phyloP scores from a whole-genome alignment of 2,329 filamentous ascomycete species.

The Peltaster fructicola region DNA sequence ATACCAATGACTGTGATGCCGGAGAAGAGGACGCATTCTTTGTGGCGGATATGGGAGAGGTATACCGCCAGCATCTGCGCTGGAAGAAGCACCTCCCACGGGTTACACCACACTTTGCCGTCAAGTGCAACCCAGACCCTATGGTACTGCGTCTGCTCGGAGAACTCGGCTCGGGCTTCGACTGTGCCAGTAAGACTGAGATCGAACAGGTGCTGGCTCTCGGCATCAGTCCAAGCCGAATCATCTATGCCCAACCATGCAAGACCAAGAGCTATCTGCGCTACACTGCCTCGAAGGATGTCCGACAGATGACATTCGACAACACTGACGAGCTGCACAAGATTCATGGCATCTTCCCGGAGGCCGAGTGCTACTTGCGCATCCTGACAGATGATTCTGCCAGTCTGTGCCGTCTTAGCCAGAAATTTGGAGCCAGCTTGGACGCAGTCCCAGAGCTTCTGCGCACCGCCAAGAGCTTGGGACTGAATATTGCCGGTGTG shows the following conservation, averaged over 20 bases:
- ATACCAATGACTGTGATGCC: constrained; percentile 73
- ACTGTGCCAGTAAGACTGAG: constrained; percentile 94
- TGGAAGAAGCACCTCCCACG: constrained; percentile 91
- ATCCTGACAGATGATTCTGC: constrained; percentile 94
- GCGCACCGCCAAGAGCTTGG: constrained; percentile 59
- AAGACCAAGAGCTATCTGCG: constrained; percentile 98
- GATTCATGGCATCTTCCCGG: constrained; percentile 79
- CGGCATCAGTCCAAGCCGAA: constrained; percentile 70
- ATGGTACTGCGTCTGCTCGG: constrained; percentile 77
- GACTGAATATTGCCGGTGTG: constrained; percentile 82
- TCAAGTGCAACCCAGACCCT: constrained; percentile 96
- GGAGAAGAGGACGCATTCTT: constrained; percentile 98
- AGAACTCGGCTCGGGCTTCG: constrained; percentile 81
- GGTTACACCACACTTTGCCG: constrained; percentile 91
- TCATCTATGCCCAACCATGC: constrained; percentile 98
- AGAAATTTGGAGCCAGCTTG: constrained; percentile 91
- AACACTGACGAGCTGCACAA: constrained; percentile 97
- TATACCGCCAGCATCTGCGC: constrained; percentile 94
- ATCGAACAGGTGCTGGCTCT: constrained; percentile 79
- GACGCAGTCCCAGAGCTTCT: constrained; percentile 65
- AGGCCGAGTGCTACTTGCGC: constrained; percentile 79
- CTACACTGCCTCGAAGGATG: constrained; percentile 65
- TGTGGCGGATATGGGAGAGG: constrained; percentile 91
- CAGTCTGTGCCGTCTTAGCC: constrained; percentile 81
- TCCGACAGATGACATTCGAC: constrained; percentile 99